Percentiles rank a stretch among this genome's conserved stretches.
Evolutionary conservation across 768 basidiomycete genomes (phyloP).

Genomic region (Gyrodon lividus): DNA sequence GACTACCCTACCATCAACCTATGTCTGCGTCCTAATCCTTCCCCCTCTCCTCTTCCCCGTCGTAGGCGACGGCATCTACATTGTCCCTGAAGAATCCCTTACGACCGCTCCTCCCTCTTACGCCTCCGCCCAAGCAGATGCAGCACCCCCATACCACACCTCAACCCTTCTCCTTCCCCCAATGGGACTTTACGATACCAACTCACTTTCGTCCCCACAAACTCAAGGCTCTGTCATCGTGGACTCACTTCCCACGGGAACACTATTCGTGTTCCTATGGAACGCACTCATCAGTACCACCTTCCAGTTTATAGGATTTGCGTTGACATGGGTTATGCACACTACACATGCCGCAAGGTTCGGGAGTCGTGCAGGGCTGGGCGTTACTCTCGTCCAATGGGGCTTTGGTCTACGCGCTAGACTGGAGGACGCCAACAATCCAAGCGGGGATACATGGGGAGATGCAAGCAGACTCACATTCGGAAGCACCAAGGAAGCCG

Average conservation of each 20-base stretch:
- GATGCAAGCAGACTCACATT: constrained; percentile 39
- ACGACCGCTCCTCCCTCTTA: constrained; percentile 91
- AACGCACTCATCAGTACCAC: constrained; percentile 90
- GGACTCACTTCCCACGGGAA: constrained; percentile 81
- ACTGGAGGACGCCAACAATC: constrained; percentile 42
- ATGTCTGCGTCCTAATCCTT: neutral
- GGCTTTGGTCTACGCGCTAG: constrained; percentile 75
- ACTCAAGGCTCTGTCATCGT: constrained; percentile 77
- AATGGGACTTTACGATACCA: constrained; percentile 27
- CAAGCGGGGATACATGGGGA: constrained; percentile 31
- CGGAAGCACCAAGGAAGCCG: constrained; percentile 43
- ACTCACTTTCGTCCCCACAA: constrained; percentile 42
- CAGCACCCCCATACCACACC: constrained; percentile 98
- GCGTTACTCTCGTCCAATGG: constrained; percentile 95
- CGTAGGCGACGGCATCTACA: constrained; percentile 66
- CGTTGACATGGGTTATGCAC: constrained; percentile 91
- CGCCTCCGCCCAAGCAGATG: constrained; percentile 86
- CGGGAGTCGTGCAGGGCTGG: constrained; percentile 91
- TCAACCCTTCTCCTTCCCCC: constrained; percentile 90
- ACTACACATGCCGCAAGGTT: constrained; percentile 91
- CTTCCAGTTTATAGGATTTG: constrained; percentile 96
- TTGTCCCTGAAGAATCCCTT: constrained; percentile 80
- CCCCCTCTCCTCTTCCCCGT: constrained; percentile 4
- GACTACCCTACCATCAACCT: constrained; percentile 10
- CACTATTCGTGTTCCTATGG: constrained; percentile 87